Evolutionary conservation across 169 alveolate genomes (phyloP).

Genomic region (Babesia bigemina): DNA sequence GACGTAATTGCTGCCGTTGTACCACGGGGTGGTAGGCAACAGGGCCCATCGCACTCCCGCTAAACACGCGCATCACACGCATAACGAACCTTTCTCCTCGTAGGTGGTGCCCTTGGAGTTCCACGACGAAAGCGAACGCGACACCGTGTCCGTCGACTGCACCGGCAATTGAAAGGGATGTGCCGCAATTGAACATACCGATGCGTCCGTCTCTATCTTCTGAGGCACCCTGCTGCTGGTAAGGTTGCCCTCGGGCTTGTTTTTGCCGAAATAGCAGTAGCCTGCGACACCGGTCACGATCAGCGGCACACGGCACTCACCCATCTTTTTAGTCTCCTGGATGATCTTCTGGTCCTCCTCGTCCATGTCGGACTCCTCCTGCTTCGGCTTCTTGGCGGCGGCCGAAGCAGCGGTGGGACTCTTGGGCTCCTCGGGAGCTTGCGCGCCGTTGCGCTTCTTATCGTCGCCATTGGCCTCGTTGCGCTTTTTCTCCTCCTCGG

Average conservation of each 20-base stretch:
- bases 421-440: conserved; percentile 22
- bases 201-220: conserved; percentile 49
- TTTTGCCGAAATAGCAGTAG: conserved; percentile 81
- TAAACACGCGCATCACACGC: conserved; percentile 31
- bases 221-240: conserved; percentile 48
- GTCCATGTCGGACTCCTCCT: conserved; percentile 76
- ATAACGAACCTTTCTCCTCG: conserved; percentile 80
- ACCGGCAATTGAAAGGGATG: conserved; percentile 6
- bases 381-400: conserved; percentile 27
- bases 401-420: conserved; percentile 29
- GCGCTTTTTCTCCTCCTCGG: conserved; percentile 49
- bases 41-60: conserved; percentile 40
- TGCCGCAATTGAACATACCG: conserved; percentile 18
- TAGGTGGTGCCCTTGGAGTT: conserved; percentile 84
- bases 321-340: conserved; percentile 85
- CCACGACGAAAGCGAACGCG: conserved; percentile 81
- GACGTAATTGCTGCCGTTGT: neutral
- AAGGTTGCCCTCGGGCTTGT: conserved; percentile 67
- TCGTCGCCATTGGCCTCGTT: neutral
- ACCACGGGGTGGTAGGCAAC: neutral
- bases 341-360: conserved; percentile 84
- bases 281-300: conserved; percentile 24
- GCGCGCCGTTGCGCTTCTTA: conserved; percentile 6
- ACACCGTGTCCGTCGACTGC: conserved; percentile 16
- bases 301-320: neutral